phyloP scores from a whole-genome alignment of 2,329 filamentous ascomycete species.

The Lizonia empirigonia region DNA sequence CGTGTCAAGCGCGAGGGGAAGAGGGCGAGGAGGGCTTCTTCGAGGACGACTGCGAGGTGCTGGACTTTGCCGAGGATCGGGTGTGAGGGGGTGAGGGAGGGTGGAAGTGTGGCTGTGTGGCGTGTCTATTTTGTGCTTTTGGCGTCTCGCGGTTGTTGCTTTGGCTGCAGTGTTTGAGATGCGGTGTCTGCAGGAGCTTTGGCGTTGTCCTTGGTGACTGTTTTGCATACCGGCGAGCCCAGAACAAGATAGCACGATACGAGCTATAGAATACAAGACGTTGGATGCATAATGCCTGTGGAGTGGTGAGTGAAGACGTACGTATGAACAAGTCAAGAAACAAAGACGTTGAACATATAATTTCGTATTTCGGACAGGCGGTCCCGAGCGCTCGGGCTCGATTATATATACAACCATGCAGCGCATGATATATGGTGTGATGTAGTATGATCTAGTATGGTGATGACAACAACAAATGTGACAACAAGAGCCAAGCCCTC shows the following conservation, averaged over 20 bases:
- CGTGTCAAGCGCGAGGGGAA: constrained; percentile 55
- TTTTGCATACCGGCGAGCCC: neutral
- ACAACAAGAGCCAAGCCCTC: too few species aligned
- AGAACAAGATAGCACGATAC: constrained; percentile 7
- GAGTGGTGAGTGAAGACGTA: too few species aligned
- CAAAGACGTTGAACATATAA: neutral
- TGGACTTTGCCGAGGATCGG: constrained; percentile 76
- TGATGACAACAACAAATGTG: too few species aligned
- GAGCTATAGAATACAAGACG: constrained; percentile 7
- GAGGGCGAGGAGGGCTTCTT: constrained; percentile 78
- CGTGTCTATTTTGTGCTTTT: too few species aligned
- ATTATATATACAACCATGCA: constrained; percentile 10
- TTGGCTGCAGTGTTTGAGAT: neutral
- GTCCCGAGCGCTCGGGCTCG: constrained; percentile 9
- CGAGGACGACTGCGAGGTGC: constrained; percentile 88
- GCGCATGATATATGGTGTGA: too few species aligned
- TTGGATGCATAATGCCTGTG: too few species aligned
- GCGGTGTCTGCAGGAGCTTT: neutral
- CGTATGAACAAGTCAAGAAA: too few species aligned
- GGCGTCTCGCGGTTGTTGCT: too few species aligned
- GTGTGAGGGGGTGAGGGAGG: constrained; percentile 42
- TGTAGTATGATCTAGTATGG: too few species aligned
- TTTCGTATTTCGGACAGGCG: constrained; percentile 9
- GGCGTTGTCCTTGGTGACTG: neutral
- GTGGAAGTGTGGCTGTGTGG: neutral